A percentile compares a stretch with the other conserved stretches of the same genome.
Evolutionary conservation across 352 stramenopile genomes (phyloP).

Genomic region (Phytophthora multivora): DNA sequence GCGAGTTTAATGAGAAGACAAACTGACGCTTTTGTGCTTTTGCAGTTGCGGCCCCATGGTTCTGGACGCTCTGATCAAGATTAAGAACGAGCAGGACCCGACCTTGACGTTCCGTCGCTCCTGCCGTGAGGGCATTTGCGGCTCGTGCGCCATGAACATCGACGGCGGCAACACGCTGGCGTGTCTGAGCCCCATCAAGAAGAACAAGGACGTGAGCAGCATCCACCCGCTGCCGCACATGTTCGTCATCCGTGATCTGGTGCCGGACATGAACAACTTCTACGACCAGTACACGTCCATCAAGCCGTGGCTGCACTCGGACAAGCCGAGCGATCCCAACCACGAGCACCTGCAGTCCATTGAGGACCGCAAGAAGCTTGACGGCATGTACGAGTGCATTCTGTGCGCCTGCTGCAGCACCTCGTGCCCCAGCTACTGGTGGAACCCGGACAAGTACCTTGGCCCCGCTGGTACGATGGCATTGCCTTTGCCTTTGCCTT

Average conservation of each 20-base stretch:
- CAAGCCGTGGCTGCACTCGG: slow-evolving; percentile 98
- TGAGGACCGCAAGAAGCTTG: slow-evolving; percentile 98
- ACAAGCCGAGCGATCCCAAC: slow-evolving; percentile 87
- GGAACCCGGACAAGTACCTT: slow-evolving; percentile 97
- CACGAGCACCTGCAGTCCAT: slow-evolving; percentile 90
- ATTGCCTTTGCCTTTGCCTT: slow-evolving; percentile 2
- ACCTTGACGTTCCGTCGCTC: slow-evolving; percentile 98
- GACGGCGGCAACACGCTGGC: slow-evolving; percentile 98
- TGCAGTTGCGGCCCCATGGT: slow-evolving; percentile 97
- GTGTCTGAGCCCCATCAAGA: slow-evolving; percentile 97
- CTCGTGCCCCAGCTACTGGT: slow-evolving; percentile 99
- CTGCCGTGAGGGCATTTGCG: slow-evolving; percentile 99
- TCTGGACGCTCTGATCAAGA: slow-evolving; percentile 99
- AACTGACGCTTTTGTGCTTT: slow-evolving; percentile 4
- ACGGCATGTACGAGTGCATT: slow-evolving; percentile 99
- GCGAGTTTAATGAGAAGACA: not conserved
- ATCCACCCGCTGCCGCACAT: slow-evolving; percentile 99
- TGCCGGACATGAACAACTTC: slow-evolving; percentile 99
- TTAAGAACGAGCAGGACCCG: slow-evolving; percentile 99
- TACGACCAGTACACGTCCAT: slow-evolving; percentile 98
- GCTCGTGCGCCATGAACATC: slow-evolving; percentile 99
- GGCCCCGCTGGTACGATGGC: slow-evolving; percentile 76
- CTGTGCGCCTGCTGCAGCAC: slow-evolving; percentile 99
- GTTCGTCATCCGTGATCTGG: slow-evolving; percentile 99
- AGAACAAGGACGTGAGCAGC: slow-evolving; percentile 93